A percentile compares a stretch with the other conserved stretches of the same genome.
Conservation (phyloP, 768 basidiomycete genomes). For the Agaricus blazei region DNA sequence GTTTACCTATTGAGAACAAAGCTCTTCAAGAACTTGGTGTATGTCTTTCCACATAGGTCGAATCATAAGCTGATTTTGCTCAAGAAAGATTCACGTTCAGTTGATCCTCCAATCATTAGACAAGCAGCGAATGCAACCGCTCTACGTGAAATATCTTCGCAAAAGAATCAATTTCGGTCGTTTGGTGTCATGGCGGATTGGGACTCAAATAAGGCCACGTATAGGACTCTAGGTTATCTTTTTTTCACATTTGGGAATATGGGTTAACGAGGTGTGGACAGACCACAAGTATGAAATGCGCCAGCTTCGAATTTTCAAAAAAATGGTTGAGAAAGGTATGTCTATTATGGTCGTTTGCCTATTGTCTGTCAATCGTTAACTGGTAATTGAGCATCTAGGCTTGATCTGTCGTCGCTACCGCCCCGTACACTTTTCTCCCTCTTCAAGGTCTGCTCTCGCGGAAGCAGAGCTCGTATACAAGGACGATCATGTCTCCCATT, state of each 20-base stretch:
- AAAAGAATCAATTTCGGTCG: constrained; percentile 73
- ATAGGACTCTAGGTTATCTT: constrained; percentile 74
- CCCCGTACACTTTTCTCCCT: constrained; percentile 93
- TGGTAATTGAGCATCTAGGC: constrained; percentile 31
- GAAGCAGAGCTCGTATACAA: constrained; percentile 92
- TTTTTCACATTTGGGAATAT: neutral
- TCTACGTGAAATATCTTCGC: constrained; percentile 63
- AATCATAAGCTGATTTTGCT: constrained; percentile 7
- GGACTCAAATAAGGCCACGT: constrained; percentile 57
- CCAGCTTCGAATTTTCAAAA: constrained; percentile 78
- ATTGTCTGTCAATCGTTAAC: neutral
- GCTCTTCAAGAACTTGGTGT: constrained; percentile 76
- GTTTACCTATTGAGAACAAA: constrained; percentile 95
- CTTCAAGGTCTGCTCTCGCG: constrained; percentile 88
- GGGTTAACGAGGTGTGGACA: constrained; percentile 21
- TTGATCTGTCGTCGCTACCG: constrained; percentile 83
- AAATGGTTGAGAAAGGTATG: constrained; percentile 82
- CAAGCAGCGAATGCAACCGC: constrained; percentile 70
- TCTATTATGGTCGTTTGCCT: neutral
- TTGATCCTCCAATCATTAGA: constrained; percentile 55
- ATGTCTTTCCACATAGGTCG: constrained; percentile 16
- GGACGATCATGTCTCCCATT: constrained; percentile 83
- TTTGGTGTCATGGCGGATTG: constrained; percentile 96
- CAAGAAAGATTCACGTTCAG: constrained; percentile 52
- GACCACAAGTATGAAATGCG: constrained; percentile 86